These are phyloP conservation scores for Scheffersomyces titani DNA, from an alignment of 1,139 yeast genomes.

Conservation along the genomic window DNA sequence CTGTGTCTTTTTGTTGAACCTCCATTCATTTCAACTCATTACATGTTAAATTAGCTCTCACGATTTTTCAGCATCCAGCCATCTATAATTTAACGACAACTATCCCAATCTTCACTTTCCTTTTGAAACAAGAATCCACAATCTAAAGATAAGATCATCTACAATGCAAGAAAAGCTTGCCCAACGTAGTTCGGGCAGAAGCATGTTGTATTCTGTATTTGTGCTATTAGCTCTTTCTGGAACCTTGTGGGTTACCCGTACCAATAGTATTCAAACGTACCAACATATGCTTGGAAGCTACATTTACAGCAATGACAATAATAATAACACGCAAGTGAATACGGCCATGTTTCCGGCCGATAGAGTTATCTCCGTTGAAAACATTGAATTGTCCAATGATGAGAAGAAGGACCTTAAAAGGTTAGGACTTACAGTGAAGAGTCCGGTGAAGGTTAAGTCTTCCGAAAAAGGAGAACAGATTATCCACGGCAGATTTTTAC, in stretches of 20 bases:
- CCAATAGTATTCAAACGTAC: not conserved
- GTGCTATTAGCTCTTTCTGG: not conserved
- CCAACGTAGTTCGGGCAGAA: not conserved
- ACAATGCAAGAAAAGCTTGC: not conserved
- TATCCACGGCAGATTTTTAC: slow-evolving; percentile 74
- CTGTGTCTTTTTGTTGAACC: too few species aligned
- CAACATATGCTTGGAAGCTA: not conserved
- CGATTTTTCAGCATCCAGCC: not conserved
- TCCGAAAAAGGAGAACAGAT: slow-evolving; percentile 27
- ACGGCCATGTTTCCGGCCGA: not conserved
- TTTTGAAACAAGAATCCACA: not conserved
- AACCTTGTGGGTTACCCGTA: not conserved
- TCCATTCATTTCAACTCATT: not conserved
- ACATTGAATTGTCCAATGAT: slow-evolving; percentile 1
- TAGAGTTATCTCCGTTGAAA: not conserved
- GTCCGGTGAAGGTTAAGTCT: slow-evolving; percentile 27
- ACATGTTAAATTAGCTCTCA: not conserved
- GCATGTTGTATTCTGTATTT: not conserved
- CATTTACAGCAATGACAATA: too few species aligned
- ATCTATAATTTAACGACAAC: not conserved
- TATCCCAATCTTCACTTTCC: not conserved
- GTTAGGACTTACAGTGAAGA: slow-evolving; percentile 36
- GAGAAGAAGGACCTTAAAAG: slow-evolving; percentile 9
- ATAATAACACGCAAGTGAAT: not conserved
- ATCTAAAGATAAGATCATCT: too few species aligned